These are phyloP conservation scores for Botrytis tulipae DNA, from an alignment of 2,329 filamentous ascomycete species.

Conservation along the genomic window DNA sequence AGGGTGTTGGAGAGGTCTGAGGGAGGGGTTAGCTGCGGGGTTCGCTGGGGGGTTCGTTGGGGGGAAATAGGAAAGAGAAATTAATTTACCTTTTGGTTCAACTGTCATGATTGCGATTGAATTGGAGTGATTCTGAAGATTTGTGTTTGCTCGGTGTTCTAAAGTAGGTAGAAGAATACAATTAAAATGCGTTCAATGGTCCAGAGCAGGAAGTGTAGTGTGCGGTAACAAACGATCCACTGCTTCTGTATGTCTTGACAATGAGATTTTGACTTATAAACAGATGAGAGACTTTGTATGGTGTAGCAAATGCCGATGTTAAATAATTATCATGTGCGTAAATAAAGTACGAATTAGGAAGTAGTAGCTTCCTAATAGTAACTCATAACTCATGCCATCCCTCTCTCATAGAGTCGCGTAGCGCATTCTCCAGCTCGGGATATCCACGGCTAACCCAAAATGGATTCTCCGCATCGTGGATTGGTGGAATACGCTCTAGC, in stretches of 20 bases:
- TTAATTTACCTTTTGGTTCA: slow-evolving; percentile 13
- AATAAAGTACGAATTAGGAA: neutral
- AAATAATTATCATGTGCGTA: neutral
- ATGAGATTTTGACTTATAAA: neutral
- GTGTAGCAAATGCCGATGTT: neutral
- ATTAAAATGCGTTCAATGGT: neutral
- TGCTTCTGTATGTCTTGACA: neutral
- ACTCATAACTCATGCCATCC: neutral
- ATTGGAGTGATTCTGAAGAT: neutral
- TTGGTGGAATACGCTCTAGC: neutral
- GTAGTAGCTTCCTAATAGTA: neutral
- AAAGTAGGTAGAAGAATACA: neutral
- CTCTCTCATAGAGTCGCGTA: neutral
- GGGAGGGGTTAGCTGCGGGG: slow-evolving; percentile 24
- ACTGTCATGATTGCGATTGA: slow-evolving; percentile 16
- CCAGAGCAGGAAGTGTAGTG: neutral
- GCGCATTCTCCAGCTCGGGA: neutral
- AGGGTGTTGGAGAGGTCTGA: slow-evolving; percentile 32
- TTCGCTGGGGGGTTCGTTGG: neutral
- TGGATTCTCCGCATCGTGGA: neutral
- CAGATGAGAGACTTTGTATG: neutral
- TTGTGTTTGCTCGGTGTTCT: neutral
- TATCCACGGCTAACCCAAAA: neutral
- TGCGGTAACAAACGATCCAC: neutral
- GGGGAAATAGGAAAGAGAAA: neutral